Evolutionary conservation across 1,284 basidiomycete genomes (phyloP).

Genomic region (Papiliotrema terrestris): DNA sequence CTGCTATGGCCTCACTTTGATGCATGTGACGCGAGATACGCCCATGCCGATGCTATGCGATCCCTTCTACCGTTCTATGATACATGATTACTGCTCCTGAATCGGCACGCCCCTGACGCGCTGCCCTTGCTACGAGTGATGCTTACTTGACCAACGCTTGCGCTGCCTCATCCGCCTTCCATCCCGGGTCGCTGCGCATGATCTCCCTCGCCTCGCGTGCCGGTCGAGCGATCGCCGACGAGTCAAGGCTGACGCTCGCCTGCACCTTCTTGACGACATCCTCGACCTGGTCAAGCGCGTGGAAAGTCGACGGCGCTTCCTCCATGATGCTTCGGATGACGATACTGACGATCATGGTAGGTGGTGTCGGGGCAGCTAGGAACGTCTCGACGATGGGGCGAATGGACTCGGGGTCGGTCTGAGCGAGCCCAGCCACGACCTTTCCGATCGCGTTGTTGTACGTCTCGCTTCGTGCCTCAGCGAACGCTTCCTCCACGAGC

Average conservation of each 20-base stretch:
- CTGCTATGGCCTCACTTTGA: too few species aligned
- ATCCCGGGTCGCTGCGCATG: constrained; percentile 53
- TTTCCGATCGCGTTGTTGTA: constrained; percentile 68
- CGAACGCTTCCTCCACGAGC: constrained; percentile 74
- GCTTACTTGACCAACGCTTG: constrained; percentile 30
- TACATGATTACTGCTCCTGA: too few species aligned
- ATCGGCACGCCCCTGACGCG: too few species aligned
- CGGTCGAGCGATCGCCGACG: constrained; percentile 71
- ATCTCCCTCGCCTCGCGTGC: constrained; percentile 80
- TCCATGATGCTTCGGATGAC: constrained; percentile 64
- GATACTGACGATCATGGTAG: constrained; percentile 55
- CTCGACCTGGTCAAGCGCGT: constrained; percentile 58
- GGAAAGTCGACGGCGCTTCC: constrained; percentile 60
- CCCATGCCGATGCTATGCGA: too few species aligned
- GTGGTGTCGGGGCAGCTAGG: constrained; percentile 37
- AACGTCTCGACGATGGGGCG: constrained; percentile 62
- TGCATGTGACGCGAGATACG: too few species aligned
- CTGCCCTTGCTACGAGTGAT: too few species aligned
- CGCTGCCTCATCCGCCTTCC: constrained; percentile 35
- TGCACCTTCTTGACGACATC: constrained; percentile 69
- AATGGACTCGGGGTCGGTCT: constrained; percentile 61
- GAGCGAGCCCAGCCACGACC: constrained; percentile 64
- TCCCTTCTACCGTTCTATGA: too few species aligned
- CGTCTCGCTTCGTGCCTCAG: constrained; percentile 65
- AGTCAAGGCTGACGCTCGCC: constrained; percentile 66